Percentiles rank a stretch among this genome's conserved stretches.
Evolutionary conservation across 2,329 filamentous ascomycete species (phyloP).

Genomic region (Monosporascus sp.): DNA sequence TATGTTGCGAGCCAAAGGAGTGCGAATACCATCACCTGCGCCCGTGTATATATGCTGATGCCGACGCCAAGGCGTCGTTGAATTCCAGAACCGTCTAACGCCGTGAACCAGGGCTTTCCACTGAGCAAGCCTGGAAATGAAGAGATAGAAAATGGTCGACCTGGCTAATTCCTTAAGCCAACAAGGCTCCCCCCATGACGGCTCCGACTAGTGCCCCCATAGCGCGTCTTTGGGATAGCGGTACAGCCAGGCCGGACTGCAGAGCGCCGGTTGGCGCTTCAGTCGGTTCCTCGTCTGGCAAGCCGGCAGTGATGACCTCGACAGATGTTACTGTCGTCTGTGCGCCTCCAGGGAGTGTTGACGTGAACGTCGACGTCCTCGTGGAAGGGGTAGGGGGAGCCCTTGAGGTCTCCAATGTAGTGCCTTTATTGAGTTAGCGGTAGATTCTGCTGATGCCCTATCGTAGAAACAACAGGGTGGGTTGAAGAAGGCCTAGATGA

Average conservation of each 20-base stretch:
- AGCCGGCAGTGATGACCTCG: slow-evolving; percentile 19
- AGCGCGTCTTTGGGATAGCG: slow-evolving; percentile 7
- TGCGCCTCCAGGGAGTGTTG: slow-evolving; percentile 24
- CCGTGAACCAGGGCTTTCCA: no score
- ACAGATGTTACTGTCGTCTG: slow-evolving; percentile 26
- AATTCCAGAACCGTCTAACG: no score
- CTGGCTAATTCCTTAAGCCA: slow-evolving; percentile 6
- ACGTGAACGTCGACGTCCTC: slow-evolving; percentile 24
- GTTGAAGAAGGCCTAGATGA: no score
- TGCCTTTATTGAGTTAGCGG: not conserved
- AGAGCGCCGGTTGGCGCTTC: slow-evolving; percentile 15
- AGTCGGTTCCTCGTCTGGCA: slow-evolving; percentile 6
- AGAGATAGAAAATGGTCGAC: not conserved
- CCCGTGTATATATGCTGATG: no score
- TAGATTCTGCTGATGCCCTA: no score
- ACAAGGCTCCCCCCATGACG: slow-evolving; percentile 19
- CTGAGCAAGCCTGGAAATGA: no score
- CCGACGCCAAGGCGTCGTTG: no score
- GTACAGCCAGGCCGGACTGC: slow-evolving; percentile 18
- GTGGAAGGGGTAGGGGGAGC: not conserved
- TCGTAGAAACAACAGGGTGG: no score
- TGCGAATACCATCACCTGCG: no score
- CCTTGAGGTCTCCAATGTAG: not conserved
- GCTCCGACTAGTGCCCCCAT: slow-evolving; percentile 19
- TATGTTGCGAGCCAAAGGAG: no score